These are phyloP conservation scores for Cucurbita ficifolia DNA, from an alignment of 306 rosid genomes.

Conservation along the genomic window DNA sequence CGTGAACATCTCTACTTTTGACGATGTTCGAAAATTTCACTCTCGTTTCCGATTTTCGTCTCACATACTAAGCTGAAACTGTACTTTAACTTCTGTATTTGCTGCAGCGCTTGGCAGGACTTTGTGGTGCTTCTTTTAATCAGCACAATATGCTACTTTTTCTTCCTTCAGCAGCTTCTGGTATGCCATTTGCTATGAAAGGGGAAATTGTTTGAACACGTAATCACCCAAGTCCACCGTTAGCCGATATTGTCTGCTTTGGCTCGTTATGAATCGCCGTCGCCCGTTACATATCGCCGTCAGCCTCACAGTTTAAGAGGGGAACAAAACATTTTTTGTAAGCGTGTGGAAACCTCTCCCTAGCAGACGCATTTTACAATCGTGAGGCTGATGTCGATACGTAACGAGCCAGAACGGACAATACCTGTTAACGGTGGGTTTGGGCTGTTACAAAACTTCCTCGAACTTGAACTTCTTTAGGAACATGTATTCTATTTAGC, in stretches of 20 bases:
- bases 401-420: too few species aligned
- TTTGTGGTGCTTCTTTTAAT: constrained; percentile 82
- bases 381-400: too few species aligned
- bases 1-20: background rate
- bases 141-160: constrained; percentile 90
- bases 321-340: too few species aligned
- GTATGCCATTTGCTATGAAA: constrained; percentile 20
- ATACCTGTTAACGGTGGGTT: too few species aligned
- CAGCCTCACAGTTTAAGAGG: too few species aligned
- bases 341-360: too few species aligned
- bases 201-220: background rate
- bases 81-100: background rate
- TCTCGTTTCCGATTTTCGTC: background rate
- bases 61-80: background rate
- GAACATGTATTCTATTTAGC: background rate
- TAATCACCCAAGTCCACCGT: too few species aligned
- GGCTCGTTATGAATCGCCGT: too few species aligned
- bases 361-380: too few species aligned
- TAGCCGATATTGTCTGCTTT: too few species aligned
- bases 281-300: too few species aligned
- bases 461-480: background rate
- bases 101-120: constrained; percentile 93
- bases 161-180: constrained; percentile 97
- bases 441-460: background rate
- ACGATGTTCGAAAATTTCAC: background rate